Evolutionary conservation across 2,329 filamentous ascomycete species (phyloP).

Genomic region (Aspergillus hortae): DNA sequence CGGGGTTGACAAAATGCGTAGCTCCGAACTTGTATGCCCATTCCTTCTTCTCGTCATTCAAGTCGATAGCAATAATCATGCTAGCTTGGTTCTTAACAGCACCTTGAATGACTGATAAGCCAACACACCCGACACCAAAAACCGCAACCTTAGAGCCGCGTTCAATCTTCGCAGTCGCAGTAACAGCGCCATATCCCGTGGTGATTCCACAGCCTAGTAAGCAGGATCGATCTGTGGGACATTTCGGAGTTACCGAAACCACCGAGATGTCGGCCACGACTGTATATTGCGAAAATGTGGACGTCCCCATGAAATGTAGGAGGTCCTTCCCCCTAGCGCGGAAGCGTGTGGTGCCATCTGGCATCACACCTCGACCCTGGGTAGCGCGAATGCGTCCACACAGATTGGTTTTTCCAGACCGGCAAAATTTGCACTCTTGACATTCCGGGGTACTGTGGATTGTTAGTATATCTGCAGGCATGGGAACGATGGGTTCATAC

Average conservation of each 20-base stretch:
- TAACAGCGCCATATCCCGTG: slow-evolving; percentile 92
- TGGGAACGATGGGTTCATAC: slow-evolving; percentile 45
- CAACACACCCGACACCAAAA: slow-evolving; percentile 94
- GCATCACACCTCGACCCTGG: slow-evolving; percentile 94
- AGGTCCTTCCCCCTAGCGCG: slow-evolving; percentile 90
- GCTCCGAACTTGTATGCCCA: slow-evolving; percentile 94
- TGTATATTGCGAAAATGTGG: slow-evolving; percentile 97
- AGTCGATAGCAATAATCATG: slow-evolving; percentile 62
- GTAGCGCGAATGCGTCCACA: slow-evolving; percentile 98
- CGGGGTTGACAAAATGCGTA: slow-evolving; percentile 94
- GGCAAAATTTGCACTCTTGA: slow-evolving; percentile 98
- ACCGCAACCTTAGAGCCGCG: slow-evolving; percentile 84
- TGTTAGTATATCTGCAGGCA: slow-evolving; percentile 15
- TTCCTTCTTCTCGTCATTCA: slow-evolving; percentile 85
- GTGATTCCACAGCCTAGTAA: slow-evolving; percentile 97
- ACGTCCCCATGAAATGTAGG: slow-evolving; percentile 98
- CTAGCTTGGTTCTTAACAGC: slow-evolving; percentile 76
- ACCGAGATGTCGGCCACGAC: slow-evolving; percentile 98
- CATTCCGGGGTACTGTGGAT: slow-evolving; percentile 81
- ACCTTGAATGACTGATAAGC: slow-evolving; percentile 91
- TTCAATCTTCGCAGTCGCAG: slow-evolving; percentile 88
- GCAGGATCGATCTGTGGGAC: slow-evolving; percentile 93
- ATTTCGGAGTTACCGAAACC: slow-evolving; percentile 83
- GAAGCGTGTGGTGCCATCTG: slow-evolving; percentile 92
- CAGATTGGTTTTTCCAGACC: slow-evolving; percentile 97